These are phyloP conservation scores for Penicillium sp. DNA, from an alignment of 2,329 filamentous ascomycete species.

Conservation along the genomic window DNA sequence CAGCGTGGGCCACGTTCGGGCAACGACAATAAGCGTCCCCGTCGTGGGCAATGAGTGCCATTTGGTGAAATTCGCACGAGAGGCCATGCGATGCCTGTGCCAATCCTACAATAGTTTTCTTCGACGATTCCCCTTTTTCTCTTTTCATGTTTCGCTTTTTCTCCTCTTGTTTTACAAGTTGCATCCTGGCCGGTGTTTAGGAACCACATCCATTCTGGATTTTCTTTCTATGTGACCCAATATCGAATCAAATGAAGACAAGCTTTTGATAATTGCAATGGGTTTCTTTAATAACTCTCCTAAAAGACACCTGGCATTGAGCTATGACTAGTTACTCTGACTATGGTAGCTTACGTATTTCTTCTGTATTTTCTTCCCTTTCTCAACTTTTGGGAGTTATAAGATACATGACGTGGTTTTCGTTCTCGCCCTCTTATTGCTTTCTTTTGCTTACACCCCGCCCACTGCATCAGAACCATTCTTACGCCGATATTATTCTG, in stretches of 20 bases:
- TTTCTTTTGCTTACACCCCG: no score
- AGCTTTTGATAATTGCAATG: neutral
- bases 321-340: neutral
- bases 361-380: neutral
- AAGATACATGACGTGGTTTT: no score
- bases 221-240: conserved; percentile 6
- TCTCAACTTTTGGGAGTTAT: no score
- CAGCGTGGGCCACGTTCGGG: conserved; percentile 40
- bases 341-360: neutral
- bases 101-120: conserved; percentile 5
- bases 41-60: conserved; percentile 38
- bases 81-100: neutral
- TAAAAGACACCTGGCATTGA: neutral
- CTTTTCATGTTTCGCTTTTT: conserved; percentile 3
- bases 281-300: neutral
- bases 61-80: neutral
- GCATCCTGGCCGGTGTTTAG: conserved; percentile 27
- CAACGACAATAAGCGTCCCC: conserved; percentile 43
- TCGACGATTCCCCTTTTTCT: conserved; percentile 10
- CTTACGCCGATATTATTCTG: no score
- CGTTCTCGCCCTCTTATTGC: no score
- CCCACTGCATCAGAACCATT: no score
- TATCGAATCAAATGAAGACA: conserved; percentile 1
- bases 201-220: conserved; percentile 17
- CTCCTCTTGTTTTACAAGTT: conserved; percentile 17